Base-by-base conservation (phyloP, 192 early-diverging fungal genomes). In the Gaertneriomyces semiglobifer region DNA sequence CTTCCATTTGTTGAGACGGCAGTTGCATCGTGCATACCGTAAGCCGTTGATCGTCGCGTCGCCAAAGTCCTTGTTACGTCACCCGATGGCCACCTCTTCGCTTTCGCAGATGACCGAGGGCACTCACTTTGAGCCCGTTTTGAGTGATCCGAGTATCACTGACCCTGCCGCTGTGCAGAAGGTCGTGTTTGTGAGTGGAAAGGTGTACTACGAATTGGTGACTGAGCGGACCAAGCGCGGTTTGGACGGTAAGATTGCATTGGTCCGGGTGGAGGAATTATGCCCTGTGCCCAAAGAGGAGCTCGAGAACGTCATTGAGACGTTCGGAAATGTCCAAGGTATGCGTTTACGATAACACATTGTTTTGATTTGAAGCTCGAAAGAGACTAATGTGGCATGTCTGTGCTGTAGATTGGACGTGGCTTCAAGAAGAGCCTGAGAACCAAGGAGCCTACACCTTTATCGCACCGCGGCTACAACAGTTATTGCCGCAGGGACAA, bases 1-100 rank as follows among this genome's bases (percentile, higher is more conserved):
- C 74, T 98, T 96, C 84, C 96, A 98, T 73, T 77, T 93, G 44
- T 77, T 98, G n/a, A 85, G 96, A 44, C 86, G 96, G 45, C 95
- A 98, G 73, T 18, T 71, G 46, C 69, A 71, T 57, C 53, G 69
- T 6, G 44, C 52, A 70, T 98, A 89, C 80, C 88, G 96, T 64
- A 94, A 96, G 77, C 96, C 94, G n/a, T 78, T 98, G 67, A 88
- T 98, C 38, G 86, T 96, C 6, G 84, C 88, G 11, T 76, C 71
- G 0, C 82, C 82, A 43, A 84, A 84, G 58, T 72, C 63, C 51
- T 75, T 84, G 16, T 71, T 84, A 9, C 74, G 82, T 51, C 77
- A 77, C 54, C 83, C 83, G 12, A 10, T 64, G 5, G 86, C 84
- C 12, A 84, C 88, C 0, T 95, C 93, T 2, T 63, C 77, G 0